A percentile compares a stretch with the other conserved stretches of the same genome.
Evolutionary conservation across 2,329 filamentous ascomycete genomes (phyloP).

Genomic region (Monilinia fructigena): DNA sequence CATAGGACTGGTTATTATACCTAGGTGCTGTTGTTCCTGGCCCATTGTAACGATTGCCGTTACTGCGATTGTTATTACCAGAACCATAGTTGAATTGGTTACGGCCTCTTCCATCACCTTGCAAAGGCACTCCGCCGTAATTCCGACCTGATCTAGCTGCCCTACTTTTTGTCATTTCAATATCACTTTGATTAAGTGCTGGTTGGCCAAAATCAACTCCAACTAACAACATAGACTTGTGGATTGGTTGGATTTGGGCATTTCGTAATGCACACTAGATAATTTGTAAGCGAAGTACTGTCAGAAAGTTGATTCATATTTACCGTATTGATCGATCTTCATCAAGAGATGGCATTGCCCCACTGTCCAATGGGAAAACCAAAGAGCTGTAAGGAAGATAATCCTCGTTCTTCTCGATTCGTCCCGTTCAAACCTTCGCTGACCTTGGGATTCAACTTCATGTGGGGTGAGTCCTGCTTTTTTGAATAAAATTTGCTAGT

Average conservation of each 20-base stretch:
- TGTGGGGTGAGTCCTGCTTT: slow-evolving; percentile 65
- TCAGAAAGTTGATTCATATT: slow-evolving; percentile 36
- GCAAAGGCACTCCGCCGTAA: slow-evolving; percentile 65
- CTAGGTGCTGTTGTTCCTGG: slow-evolving; percentile 20
- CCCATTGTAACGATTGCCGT: slow-evolving; percentile 20
- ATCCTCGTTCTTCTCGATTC: slow-evolving; percentile 74
- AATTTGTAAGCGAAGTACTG: slow-evolving; percentile 31
- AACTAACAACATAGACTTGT: slow-evolving; percentile 92
- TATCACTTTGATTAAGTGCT: slow-evolving; percentile 71
- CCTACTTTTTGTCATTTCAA: slow-evolving; percentile 68
- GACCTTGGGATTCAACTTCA: slow-evolving; percentile 70
- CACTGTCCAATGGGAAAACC: slow-evolving; percentile 71
- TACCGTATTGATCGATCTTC: slow-evolving; percentile 85
- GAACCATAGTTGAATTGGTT: slow-evolving; percentile 55
- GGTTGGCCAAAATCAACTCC: slow-evolving; percentile 73
- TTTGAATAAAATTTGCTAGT: slow-evolving; percentile 89
- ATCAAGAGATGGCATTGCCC: slow-evolving; percentile 72
- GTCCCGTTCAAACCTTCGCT: slow-evolving; percentile 79
- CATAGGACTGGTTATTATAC: slow-evolving; percentile 22
- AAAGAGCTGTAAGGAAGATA: slow-evolving; percentile 84
- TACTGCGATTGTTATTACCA: slow-evolving; percentile 29
- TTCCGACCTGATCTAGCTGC: slow-evolving; percentile 64
- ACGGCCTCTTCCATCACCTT: slow-evolving; percentile 48
- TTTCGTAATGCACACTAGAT: slow-evolving; percentile 76
- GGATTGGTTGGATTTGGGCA: slow-evolving; percentile 70